Percentiles rank a stretch among this genome's conserved stretches.
Conservation (phyloP, 768 basidiomycete species). For the Hygrocybe punicea region DNA sequence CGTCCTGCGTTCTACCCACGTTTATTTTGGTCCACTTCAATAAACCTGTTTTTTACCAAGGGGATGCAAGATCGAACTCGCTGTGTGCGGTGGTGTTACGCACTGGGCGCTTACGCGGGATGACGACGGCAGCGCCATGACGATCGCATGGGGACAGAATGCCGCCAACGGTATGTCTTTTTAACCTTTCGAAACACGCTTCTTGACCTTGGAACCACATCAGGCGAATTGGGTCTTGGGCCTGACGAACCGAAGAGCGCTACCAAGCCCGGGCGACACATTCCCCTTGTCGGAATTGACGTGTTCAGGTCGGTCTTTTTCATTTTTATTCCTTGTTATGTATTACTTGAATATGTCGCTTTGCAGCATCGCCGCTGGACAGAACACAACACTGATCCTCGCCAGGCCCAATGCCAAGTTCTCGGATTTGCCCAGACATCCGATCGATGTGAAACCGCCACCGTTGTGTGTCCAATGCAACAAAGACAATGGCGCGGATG, state of each 20-base stretch:
- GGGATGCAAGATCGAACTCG: conserved; percentile 72
- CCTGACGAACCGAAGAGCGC: conserved; percentile 80
- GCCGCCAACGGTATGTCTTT: conserved; percentile 65
- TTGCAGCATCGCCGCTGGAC: conserved; percentile 74
- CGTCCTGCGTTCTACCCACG: conserved; percentile 20
- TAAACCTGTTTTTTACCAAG: conserved; percentile 35
- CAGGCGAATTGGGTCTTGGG: conserved; percentile 79
- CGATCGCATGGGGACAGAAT: conserved; percentile 82
- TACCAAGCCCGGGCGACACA: conserved; percentile 72
- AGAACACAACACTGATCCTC: conserved; percentile 83
- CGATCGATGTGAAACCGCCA: conserved; percentile 64
- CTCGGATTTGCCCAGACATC: conserved; percentile 78
- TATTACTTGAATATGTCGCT: not conserved
- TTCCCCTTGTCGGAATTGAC: conserved; percentile 72
- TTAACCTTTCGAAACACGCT: not conserved
- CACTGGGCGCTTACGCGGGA: conserved; percentile 80
- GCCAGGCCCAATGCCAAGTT: conserved; percentile 71
- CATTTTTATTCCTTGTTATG: not conserved
- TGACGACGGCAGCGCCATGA: conserved; percentile 73
- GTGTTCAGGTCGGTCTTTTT: conserved; percentile 66
- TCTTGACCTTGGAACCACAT: not conserved
- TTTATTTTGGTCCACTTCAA: no score
- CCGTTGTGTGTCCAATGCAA: conserved; percentile 69
- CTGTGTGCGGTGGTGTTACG: conserved; percentile 81
- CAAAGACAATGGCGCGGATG: conserved; percentile 68